Evolutionary conservation across 768 basidiomycete genomes (phyloP).

Genomic region (Mycena kentingensis): DNA sequence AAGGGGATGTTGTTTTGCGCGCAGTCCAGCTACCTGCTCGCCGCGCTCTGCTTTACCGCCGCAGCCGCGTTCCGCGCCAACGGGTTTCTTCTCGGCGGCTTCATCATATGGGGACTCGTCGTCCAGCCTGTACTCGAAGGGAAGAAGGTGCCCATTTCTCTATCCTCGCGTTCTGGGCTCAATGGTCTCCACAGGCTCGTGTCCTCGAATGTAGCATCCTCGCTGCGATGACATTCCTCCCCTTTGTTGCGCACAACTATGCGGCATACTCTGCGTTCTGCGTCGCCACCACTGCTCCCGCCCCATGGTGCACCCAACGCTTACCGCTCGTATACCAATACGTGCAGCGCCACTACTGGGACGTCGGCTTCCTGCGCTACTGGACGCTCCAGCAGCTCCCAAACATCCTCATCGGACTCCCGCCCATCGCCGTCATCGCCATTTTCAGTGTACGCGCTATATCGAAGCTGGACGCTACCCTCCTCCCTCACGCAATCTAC

Average conservation of each 20-base stretch:
- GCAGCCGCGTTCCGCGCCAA: constrained; percentile 77
- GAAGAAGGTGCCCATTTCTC: constrained; percentile 35
- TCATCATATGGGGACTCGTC: constrained; percentile 73
- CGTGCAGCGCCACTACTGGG: constrained; percentile 87
- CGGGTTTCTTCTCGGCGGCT: constrained; percentile 72
- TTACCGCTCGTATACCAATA: constrained; percentile 79
- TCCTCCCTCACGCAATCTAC: constrained; percentile 77
- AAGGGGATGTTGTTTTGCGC: constrained; percentile 66
- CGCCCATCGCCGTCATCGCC: constrained; percentile 59
- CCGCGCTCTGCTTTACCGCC: constrained; percentile 62
- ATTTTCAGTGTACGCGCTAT: constrained; percentile 35
- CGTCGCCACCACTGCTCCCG: constrained; percentile 18
- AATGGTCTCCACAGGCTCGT: constrained; percentile 35
- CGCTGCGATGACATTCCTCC: constrained; percentile 51
- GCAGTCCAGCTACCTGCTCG: constrained; percentile 49
- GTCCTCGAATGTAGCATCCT: constrained; percentile 39
- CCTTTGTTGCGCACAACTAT: constrained; percentile 74
- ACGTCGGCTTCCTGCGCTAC: constrained; percentile 80
- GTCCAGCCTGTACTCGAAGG: constrained; percentile 50
- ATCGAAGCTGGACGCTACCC: constrained; percentile 31
- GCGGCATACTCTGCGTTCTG: constrained; percentile 74
- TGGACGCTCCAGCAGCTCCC: constrained; percentile 85
- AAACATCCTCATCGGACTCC: constrained; percentile 81
- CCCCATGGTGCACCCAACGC: constrained; percentile 65
- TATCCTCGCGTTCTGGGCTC: neutral